Evolutionary conservation across 805 yeast species (phyloP).

Genomic region (Metschnikowia gruessii): DNA sequence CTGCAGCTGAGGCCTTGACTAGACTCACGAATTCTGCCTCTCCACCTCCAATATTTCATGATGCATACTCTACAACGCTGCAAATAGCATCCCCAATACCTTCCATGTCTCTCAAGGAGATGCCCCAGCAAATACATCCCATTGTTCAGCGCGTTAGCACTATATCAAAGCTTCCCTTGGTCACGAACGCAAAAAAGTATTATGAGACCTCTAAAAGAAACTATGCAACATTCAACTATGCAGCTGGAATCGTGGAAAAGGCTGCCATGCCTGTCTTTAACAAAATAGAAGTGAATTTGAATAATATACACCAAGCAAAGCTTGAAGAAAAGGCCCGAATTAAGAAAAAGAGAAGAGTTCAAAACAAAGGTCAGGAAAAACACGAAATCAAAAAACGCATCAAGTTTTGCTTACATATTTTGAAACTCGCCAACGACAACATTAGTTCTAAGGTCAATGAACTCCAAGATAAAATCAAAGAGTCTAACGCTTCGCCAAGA

Average conservation of each 20-base stretch:
- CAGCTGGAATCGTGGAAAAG: conserved; percentile 57
- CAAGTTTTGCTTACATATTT: conserved; percentile 73
- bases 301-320: conserved; percentile 35
- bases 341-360: conserved; percentile 15
- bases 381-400: conserved; percentile 70
- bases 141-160: conserved; percentile 37
- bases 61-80: conserved; percentile 8
- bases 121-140: conserved; percentile 32
- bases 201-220: conserved; percentile 45
- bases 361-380: conserved; percentile 21
- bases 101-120: conserved; percentile 14
- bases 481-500: conserved; percentile 23
- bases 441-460: conserved; percentile 62
- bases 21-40: conserved; percentile 28
- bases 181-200: conserved; percentile 48
- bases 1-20: conserved; percentile 43
- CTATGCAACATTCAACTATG: conserved; percentile 52
- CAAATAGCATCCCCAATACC: conserved; percentile 16
- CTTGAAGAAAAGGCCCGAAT: conserved; percentile 20
- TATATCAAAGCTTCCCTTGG: conserved; percentile 41
- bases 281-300: conserved; percentile 46
- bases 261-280: conserved; percentile 54
- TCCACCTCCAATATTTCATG: conserved; percentile 19
- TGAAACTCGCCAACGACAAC: conserved; percentile 78
- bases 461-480: conserved; percentile 55